Conservation (phyloP, 1,284 basidiomycete genomes). For the Ustilago shanxiensis region DNA sequence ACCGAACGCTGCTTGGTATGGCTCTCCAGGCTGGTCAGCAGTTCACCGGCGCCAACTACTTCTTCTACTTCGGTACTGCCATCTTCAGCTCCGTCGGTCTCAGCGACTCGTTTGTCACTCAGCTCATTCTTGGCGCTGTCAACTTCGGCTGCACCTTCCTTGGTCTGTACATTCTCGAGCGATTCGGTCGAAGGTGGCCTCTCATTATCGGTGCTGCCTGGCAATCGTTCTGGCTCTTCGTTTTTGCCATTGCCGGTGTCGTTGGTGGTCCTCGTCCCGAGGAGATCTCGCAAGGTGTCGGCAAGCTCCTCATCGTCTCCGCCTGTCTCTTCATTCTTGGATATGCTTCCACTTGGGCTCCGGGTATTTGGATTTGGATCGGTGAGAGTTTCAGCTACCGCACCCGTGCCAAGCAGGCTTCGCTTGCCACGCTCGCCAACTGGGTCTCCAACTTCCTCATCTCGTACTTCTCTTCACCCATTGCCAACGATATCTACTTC, state of each 20-base stretch:
- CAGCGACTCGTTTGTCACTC: slow-evolving; percentile 75
- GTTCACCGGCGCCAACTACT: slow-evolving; percentile 77
- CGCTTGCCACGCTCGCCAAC: slow-evolving; percentile 78
- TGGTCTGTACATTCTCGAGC: slow-evolving; percentile 76
- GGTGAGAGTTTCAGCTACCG: slow-evolving; percentile 80
- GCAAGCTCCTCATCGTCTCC: slow-evolving; percentile 80
- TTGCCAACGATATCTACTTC: slow-evolving; percentile 71
- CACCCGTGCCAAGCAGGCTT: slow-evolving; percentile 81
- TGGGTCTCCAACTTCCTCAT: slow-evolving; percentile 81
- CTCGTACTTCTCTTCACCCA: slow-evolving; percentile 75
- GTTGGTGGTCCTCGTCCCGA: slow-evolving; percentile 74
- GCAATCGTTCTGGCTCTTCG: slow-evolving; percentile 82
- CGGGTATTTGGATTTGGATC: slow-evolving; percentile 67
- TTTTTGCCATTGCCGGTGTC: slow-evolving; percentile 82
- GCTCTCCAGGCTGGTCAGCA: slow-evolving; percentile 80
- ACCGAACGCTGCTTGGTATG: slow-evolving; percentile 73
- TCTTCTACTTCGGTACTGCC: slow-evolving; percentile 74
- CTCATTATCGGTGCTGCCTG: slow-evolving; percentile 73
- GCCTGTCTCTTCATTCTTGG: slow-evolving; percentile 83
- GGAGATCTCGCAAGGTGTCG: slow-evolving; percentile 65
- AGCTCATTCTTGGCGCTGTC: slow-evolving; percentile 75
- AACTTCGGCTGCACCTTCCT: slow-evolving; percentile 76
- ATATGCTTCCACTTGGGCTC: slow-evolving; percentile 80
- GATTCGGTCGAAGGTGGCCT: slow-evolving; percentile 74
- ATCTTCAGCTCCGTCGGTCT: slow-evolving; percentile 80